Base-by-base conservation (phyloP, 176 grass and related monocot species). In the Puccinellia tenuiflora region DNA sequence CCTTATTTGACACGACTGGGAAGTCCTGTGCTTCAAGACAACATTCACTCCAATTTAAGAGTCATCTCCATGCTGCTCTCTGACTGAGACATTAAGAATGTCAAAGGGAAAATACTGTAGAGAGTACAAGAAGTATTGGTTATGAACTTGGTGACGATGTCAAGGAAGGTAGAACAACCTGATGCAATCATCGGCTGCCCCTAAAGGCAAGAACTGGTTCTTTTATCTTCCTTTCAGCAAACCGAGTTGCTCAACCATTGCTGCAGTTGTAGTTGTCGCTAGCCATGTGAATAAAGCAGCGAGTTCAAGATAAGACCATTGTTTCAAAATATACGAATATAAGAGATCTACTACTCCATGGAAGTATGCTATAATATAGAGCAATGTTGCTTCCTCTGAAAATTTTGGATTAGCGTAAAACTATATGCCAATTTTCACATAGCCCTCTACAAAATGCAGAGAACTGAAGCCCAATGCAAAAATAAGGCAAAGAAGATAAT, bases 211-310 rank as follows among this genome's bases (percentile, higher is more conserved):
- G n/a, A n/a, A n/a, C n/a, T n/a, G n/a, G n/a, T n/a, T n/a, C n/a
- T n/a, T n/a, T n/a, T 69, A 86, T 92, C 77, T 92, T 97, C 52
- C 90, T 88, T 40, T 85, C 91, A 35, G 47, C 65, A 17, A 73
- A 83, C 20, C 5, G 73, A 51, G 34, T 55, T 33, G 76, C 82
- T 76, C 45, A 21, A 10, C 35, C 84, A 85, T 88, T 60, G 61
- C 47, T 33, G 66, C 56, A 48, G 24, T 61, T 55, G 64, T 48
- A 73, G 52, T 81, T 64, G 37, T 67, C 29, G 56, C 34, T 70
- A 70, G 74, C 53, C 76, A 76, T 84, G 80, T 94, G 52, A 55
- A 79, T 12, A 28, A 84, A n/a, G 39, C 28, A 77, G 66, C 14
- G 34, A 72, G 47, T 66, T 40, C 38, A 57, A 77, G 17, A n/a